Evolutionary conservation across 768 basidiomycete species (phyloP), one percentile per base, ranked within the genome.

Genomic region (Asterophora lycoperdoides): DNA sequence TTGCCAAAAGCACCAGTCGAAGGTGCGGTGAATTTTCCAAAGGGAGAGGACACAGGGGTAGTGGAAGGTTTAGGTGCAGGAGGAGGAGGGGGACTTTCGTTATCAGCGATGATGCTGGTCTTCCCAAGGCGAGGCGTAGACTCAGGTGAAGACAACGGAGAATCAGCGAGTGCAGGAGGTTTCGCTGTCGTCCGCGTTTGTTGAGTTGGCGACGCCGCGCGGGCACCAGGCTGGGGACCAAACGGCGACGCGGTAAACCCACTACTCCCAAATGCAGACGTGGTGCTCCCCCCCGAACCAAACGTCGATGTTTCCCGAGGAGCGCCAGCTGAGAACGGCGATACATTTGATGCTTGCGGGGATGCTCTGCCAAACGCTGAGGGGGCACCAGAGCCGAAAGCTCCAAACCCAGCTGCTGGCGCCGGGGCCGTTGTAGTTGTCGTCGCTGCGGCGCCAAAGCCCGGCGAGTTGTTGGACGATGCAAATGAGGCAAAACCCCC

Each of bases 1-100:
- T 64, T 64, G n/a, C 71, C 65, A 46, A 79, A 79, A 8, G 73
- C 74, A 18, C 69, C 68, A 0, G 53, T 18, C 3, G 48, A 30
- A 10, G 57, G 42, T 17, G 29, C 44, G 10, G 30, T 6, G 34
- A 34, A 28, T 3, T 47, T 55, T 19, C 55, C 55, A 23, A 58
- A 56, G 26, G 53, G 53, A n/a, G 57, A 54, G 15, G 63, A 49
- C 7, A 62, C 53, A 13, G 60, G 55, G 13, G 67, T 59, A 23
- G 62, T 51, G 10, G 62, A 54, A 46, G 53, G 52, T 34, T 59
- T 57, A 41, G 60, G 53, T 5, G 54, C 34, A 13, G 62, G 36
- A 29, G 38, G 17, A 17, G 59, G 28, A 17, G 61, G 36, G 4
- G 57, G 34, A 20, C 48, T 44, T 46, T 56, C 48, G 33, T 48